These are phyloP conservation scores for Saccharum hybrid DNA, from an alignment of 202 grass and related monocot genomes.

Conservation along the genomic window DNA sequence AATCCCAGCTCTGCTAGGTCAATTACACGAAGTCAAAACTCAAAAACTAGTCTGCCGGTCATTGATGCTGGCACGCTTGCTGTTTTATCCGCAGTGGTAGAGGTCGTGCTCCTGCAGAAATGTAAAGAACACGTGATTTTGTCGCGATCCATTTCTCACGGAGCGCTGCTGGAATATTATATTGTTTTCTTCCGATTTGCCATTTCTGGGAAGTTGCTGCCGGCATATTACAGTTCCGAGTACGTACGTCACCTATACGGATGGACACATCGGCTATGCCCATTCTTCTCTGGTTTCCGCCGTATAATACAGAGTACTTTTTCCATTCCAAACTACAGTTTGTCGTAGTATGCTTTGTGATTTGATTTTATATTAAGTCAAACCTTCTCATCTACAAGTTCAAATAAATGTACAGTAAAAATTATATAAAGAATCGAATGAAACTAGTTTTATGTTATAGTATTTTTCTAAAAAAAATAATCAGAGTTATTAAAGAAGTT, in stretches of 20 bases:
- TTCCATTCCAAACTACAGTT: no score
- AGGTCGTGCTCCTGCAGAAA: not conserved
- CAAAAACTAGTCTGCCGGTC: constrained; percentile 2
- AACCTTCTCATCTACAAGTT: no score
- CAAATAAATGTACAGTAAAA: no score
- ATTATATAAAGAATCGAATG: no score
- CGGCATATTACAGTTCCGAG: not conserved
- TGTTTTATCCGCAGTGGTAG: not conserved
- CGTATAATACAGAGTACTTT: no score
- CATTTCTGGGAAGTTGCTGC: constrained; percentile 35
- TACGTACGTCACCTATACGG: not conserved
- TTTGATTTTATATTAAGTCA: no score
- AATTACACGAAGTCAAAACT: constrained; percentile 2
- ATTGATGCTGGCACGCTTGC: not conserved
- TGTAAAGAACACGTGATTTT: constrained; percentile 23
- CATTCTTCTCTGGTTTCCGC: not conserved
- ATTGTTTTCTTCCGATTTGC: not conserved
- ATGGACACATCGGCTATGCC: not conserved
- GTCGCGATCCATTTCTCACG: not conserved
- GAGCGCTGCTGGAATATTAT: not conserved
- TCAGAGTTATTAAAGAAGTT: no score
- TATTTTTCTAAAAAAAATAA: no score
- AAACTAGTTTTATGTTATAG: no score
- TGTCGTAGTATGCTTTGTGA: no score
- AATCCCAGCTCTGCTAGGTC: no score